Evolutionary conservation across 208 protist species (phyloP).

Genomic region (Trypanosoma lewisi): DNA sequence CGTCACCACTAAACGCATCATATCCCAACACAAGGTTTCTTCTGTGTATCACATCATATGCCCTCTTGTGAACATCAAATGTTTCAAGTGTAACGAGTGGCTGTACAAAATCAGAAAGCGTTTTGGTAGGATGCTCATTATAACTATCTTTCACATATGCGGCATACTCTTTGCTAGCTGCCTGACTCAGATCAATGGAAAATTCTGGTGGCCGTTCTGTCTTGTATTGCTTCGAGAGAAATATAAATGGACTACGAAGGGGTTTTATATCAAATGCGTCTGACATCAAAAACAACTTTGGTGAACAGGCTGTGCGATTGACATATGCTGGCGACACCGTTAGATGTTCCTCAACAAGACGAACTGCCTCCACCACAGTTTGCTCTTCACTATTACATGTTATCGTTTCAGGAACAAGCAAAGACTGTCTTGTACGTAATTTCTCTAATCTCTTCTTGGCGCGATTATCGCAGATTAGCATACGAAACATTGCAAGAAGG

Average conservation of each 20-base stretch:
- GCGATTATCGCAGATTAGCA: slow-evolving; percentile 24
- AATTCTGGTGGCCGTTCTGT: slow-evolving; percentile 47
- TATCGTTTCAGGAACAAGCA: not conserved
- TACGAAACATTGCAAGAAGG: slow-evolving; percentile 25
- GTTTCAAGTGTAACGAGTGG: slow-evolving; percentile 38
- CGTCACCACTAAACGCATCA: slow-evolving; percentile 7
- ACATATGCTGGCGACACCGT: not conserved
- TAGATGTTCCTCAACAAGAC: slow-evolving; percentile 13
- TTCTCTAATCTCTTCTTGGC: slow-evolving; percentile 12
- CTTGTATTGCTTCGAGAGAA: slow-evolving; percentile 31
- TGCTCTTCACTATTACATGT: not conserved
- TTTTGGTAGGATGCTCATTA: slow-evolving; percentile 18
- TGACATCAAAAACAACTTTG: slow-evolving; percentile 23
- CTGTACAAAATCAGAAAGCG: slow-evolving; percentile 38
- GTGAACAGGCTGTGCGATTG: not conserved
- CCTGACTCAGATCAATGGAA: slow-evolving; percentile 27
- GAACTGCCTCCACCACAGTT: slow-evolving; percentile 10
- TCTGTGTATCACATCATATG: slow-evolving; percentile 18
- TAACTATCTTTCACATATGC: slow-evolving; percentile 11
- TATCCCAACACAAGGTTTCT: slow-evolving; percentile 11
- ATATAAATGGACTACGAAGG: slow-evolving; percentile 40
- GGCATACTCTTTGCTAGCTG: slow-evolving; percentile 26
- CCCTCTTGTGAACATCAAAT: slow-evolving; percentile 22
- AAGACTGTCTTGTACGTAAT: slow-evolving; percentile 4
- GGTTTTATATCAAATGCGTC: slow-evolving; percentile 13